Conservation (phyloP, 805 yeast species). For the Candida taoyuanica region DNA sequence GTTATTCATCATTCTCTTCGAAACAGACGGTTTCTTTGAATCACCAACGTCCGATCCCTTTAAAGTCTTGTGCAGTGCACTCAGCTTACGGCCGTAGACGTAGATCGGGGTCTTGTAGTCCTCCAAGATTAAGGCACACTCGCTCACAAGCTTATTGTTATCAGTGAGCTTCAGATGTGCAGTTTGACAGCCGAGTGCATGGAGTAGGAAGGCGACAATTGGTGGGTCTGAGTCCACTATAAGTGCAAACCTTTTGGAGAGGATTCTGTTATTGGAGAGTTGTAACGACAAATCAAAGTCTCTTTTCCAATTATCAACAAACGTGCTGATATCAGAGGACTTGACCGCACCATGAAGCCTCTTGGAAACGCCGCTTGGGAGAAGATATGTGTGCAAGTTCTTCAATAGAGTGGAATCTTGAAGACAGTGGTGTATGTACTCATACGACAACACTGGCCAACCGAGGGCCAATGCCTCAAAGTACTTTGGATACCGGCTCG, state of each 20-base stretch:
- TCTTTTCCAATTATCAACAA: conserved; percentile 33
- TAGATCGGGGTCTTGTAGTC: conserved; percentile 2
- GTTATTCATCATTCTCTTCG: no score
- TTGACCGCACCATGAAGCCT: conserved; percentile 35
- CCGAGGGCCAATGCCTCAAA: conserved; percentile 73
- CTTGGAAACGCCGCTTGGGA: conserved; percentile 70
- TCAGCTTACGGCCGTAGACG: conserved; percentile 8
- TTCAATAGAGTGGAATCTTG: conserved; percentile 25
- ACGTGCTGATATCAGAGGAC: conserved; percentile 46
- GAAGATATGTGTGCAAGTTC: conserved; percentile 38
- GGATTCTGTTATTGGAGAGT: conserved; percentile 32
- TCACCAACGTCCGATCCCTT: conserved; percentile 3
- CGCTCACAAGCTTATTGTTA: conserved; percentile 7
- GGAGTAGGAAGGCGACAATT: conserved; percentile 39
- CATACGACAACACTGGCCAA: conserved; percentile 75
- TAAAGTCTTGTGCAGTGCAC: conserved; percentile 3
- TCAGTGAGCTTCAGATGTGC: conserved; percentile 5
- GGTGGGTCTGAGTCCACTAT: conserved; percentile 22
- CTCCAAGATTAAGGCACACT: conserved; percentile 4
- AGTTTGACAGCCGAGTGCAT: conserved; percentile 40
- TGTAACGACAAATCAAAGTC: conserved; percentile 37
- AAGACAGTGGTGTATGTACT: conserved; percentile 50
- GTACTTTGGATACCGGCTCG: conserved; percentile 67
- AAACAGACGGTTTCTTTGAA: conserved; percentile 4
- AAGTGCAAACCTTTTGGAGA: conserved; percentile 19